Evolutionary conservation across 257 asterid species (phyloP).

Genomic region (Pogostemon cablin): DNA sequence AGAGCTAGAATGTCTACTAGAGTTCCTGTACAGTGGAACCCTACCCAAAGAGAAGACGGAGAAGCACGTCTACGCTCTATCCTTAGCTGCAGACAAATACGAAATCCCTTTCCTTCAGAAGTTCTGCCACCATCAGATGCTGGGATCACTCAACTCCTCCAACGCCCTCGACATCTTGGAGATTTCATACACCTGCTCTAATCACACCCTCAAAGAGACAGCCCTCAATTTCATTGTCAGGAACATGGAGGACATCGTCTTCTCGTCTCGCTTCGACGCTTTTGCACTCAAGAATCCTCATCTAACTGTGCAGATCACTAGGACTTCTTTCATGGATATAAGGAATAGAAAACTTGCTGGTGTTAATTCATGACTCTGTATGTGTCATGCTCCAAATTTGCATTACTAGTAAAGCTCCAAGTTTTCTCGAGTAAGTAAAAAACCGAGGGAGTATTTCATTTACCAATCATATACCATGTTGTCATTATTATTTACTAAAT

Average conservation of each 20-base stretch:
- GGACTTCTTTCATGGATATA: constrained; percentile 85
- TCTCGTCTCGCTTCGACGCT: constrained; percentile 68
- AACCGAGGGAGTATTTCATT: too few species aligned
- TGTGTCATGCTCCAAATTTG: too few species aligned
- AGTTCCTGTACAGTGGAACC: constrained; percentile 75
- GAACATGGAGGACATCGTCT: constrained; percentile 89
- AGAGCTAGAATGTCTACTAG: constrained; percentile 61
- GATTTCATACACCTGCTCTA: constrained; percentile 81
- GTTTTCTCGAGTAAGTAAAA: too few species aligned
- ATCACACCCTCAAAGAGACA: constrained; percentile 60
- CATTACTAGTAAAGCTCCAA: too few species aligned
- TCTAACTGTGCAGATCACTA: constrained; percentile 81
- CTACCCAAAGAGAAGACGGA: constrained; percentile 63
- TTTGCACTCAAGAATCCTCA: constrained; percentile 96
- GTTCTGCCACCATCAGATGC: constrained; percentile 75
- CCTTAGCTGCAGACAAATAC: constrained; percentile 90
- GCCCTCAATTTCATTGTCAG: constrained; percentile 71
- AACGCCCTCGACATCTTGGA: constrained; percentile 81
- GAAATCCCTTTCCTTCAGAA: constrained; percentile 75
- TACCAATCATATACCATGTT: too few species aligned
- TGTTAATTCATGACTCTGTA: constrained; percentile 13
- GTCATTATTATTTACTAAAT: too few species aligned
- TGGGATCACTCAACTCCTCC: constrained; percentile 57
- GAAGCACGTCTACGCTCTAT: constrained; percentile 66
- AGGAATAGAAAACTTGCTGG: constrained; percentile 46